These are phyloP conservation scores for Aspergillus thermomutatus DNA, from an alignment of 2,329 filamentous ascomycete genomes.

Conservation along the genomic window DNA sequence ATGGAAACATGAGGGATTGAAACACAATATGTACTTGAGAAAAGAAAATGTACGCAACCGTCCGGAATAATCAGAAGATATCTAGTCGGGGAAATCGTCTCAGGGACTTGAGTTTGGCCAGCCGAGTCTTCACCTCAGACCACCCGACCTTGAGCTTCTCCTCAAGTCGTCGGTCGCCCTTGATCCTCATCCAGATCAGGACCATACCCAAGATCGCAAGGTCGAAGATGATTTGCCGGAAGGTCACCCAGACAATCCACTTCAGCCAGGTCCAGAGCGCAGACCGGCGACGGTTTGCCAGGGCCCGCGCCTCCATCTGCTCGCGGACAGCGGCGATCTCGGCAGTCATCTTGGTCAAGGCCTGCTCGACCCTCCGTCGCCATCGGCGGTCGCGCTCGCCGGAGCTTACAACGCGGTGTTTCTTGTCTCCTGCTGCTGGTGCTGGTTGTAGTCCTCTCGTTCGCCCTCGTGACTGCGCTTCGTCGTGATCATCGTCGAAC, in stretches of 20 bases:
- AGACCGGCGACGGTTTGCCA: constrained; percentile 65
- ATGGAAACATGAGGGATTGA: constrained; percentile 4
- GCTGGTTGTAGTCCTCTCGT: constrained; percentile 13
- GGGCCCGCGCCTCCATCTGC: constrained; percentile 74
- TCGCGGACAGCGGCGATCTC: constrained; percentile 90
- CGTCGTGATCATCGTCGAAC: constrained; percentile 1
- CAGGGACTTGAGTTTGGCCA: constrained; percentile 26
- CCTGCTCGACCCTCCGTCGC: constrained; percentile 78
- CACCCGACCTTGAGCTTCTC: constrained; percentile 32
- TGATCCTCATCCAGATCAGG: constrained; percentile 41
- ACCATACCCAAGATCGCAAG: constrained; percentile 48
- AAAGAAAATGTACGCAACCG: constrained; percentile 12
- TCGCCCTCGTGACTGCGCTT: constrained; percentile 3
- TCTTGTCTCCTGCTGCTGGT: not conserved
- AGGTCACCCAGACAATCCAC: constrained; percentile 65
- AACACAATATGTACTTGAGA: constrained; percentile 25
- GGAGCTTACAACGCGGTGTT: constrained; percentile 6
- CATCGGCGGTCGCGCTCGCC: constrained; percentile 55
- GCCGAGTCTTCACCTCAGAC: constrained; percentile 31
- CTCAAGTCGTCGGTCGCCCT: constrained; percentile 43
- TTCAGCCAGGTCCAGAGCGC: constrained; percentile 67
- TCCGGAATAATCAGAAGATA: constrained; percentile 19
- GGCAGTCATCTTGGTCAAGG: constrained; percentile 82
- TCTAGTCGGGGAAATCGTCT: constrained; percentile 20
- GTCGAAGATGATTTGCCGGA: constrained; percentile 74